phyloP scores from a whole-genome alignment of 495 filamentous ascomycete species.

The Penicillium robsamsonii region DNA sequence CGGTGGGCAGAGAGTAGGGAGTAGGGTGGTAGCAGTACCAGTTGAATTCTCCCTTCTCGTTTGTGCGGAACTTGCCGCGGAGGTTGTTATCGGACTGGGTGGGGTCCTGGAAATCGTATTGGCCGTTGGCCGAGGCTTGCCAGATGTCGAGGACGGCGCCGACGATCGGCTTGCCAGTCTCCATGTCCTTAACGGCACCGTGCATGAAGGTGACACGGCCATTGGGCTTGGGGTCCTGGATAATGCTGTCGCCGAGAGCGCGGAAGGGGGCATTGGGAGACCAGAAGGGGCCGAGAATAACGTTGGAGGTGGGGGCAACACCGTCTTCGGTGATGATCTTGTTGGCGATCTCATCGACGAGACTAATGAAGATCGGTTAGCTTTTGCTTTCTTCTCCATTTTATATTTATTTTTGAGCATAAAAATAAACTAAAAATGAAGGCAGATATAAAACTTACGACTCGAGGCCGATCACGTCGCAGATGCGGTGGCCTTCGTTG shows the following conservation, averaged over 20 bases:
- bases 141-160: slow-evolving; percentile 79
- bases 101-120: slow-evolving; percentile 89
- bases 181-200: slow-evolving; percentile 68
- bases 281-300: slow-evolving; percentile 88
- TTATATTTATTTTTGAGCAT: not conserved
- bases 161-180: slow-evolving; percentile 67
- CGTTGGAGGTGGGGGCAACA: slow-evolving; percentile 70
- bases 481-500: slow-evolving; percentile 77
- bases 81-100: slow-evolving; percentile 78
- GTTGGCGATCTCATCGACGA: slow-evolving; percentile 84
- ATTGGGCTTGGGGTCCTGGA: slow-evolving; percentile 61
- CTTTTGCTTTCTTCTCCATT: not conserved
- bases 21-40: slow-evolving; percentile 85
- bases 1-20: slow-evolving; percentile 73
- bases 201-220: slow-evolving; percentile 72
- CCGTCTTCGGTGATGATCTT: slow-evolving; percentile 70
- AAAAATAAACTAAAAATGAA: not conserved
- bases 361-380: slow-evolving; percentile 36
- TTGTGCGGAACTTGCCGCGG: slow-evolving; percentile 75
- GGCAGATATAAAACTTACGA: slow-evolving; percentile 50
- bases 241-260: slow-evolving; percentile 65
- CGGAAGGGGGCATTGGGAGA: slow-evolving; percentile 79
- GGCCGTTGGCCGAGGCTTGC: slow-evolving; percentile 80
- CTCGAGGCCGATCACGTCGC: slow-evolving; percentile 78
- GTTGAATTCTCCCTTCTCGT: slow-evolving; percentile 71